Evolutionary conservation across 495 filamentous ascomycete species (phyloP).

Genomic region (Cairneyella variabilis): DNA sequence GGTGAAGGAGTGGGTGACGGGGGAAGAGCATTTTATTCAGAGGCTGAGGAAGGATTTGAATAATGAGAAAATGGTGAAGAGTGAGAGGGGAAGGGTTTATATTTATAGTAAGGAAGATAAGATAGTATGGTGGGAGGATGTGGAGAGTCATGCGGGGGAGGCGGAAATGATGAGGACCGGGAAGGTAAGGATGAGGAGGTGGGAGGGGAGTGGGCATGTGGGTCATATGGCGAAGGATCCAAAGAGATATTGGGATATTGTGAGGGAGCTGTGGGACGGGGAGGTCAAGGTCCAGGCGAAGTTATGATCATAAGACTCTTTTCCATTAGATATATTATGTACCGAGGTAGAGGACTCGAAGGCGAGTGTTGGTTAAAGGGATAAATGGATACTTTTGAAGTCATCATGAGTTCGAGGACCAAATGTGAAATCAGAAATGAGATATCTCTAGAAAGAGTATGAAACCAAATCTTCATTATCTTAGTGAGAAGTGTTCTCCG

Average conservation of each 20-base stretch:
- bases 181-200: background rate
- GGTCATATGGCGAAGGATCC: background rate
- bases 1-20: background rate
- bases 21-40: background rate
- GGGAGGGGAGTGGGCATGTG: background rate
- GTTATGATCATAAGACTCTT: no score
- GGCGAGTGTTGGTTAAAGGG: no score
- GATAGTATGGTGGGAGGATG: slow-evolving; percentile 29
- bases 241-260: background rate
- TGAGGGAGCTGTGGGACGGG: background rate
- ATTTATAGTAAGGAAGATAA: slow-evolving; percentile 32
- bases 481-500: no score
- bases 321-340: no score
- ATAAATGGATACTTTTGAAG: no score
- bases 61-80: background rate
- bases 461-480: no score
- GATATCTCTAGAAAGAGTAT: no score
- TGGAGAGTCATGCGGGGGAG: slow-evolving; percentile 28
- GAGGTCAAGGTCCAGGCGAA: no score
- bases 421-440: no score
- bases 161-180: slow-evolving; percentile 24
- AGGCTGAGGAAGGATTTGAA: background rate
- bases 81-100: slow-evolving; percentile 21
- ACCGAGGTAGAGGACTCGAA: no score
- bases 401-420: no score